Evolutionary conservation across 2,329 filamentous ascomycete species (phyloP), one percentile per base, ranked within the genome.

Genomic region (Venturia pyrina): DNA sequence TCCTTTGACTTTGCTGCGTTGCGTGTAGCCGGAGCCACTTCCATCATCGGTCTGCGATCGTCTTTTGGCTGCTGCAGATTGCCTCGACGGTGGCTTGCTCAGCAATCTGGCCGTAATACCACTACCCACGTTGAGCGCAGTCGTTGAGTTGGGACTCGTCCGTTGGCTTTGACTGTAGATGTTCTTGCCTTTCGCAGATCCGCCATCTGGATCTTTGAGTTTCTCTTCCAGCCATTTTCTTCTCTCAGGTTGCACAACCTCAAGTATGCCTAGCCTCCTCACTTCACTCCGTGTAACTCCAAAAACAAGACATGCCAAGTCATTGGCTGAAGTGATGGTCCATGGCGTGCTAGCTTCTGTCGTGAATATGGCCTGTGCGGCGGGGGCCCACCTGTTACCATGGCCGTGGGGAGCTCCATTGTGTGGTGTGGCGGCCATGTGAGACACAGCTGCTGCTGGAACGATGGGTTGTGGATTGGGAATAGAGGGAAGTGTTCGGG

Each of bases 261-360:
- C 93, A 67, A 99, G 78, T 66, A 99, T 98, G 61, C 95, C 93
- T 81, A 98, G 87, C 74, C 92, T 97, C 65, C 92, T 87, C 32
- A 99, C 90, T 76, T 99, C 95, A 5, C 91, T 90, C 73, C 91
- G 91, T n/a, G 93, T 96, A 11, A 99, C 91, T n/a, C 95, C 95
- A 78, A 98, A 99, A n/a, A 98, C 89, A 56, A 99, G 82, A 76
- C 95, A 99, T 21, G 95, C 95, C 62, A 99, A 82, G 74, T 99
- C 95, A 74, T 99, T 99, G 62, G 95, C 95, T 3, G 95, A 91
- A 64, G 97, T 85, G 67, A 99, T 97, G 0, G 93, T 99, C 90
- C 92, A 99, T 3, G 93, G 95, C 10, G 91, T 85, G 69, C 89
- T 87, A 17, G 90, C 84, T 76, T 96, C 91, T n/a, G 95, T 99